Evolutionary conservation across 2,329 filamentous ascomycete genomes (phyloP).

Genomic region (Raffaelea albimanens): DNA sequence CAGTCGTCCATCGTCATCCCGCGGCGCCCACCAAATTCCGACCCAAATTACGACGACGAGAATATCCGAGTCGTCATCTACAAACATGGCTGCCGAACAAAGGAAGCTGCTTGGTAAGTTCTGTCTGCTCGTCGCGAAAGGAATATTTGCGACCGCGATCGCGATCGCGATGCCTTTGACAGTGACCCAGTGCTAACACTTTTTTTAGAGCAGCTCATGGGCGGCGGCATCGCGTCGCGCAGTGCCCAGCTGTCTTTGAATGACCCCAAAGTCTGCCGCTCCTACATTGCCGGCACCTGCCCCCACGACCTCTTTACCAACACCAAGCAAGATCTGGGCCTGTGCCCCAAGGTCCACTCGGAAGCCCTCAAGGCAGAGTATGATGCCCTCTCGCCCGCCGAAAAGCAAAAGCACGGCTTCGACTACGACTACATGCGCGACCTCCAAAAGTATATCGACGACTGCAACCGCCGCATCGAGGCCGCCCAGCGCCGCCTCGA

Average conservation of each 20-base stretch:
- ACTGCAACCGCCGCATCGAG: conserved; percentile 92
- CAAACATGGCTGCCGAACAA: conserved; percentile 84
- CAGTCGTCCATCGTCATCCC: no score
- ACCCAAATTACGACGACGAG: no score
- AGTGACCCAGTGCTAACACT: conserved; percentile 1
- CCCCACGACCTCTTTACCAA: conserved; percentile 99
- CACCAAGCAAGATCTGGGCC: conserved; percentile 93
- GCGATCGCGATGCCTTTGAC: background rate
- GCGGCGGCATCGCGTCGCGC: conserved; percentile 62
- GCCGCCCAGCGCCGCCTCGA: conserved; percentile 80
- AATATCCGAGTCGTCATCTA: background rate
- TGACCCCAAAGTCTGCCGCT: conserved; percentile 89
- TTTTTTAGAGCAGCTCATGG: conserved; percentile 80
- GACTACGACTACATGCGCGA: conserved; percentile 96
- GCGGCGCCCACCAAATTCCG: no score
- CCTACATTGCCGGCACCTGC: conserved; percentile 86
- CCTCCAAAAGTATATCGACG: conserved; percentile 92
- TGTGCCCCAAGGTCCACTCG: conserved; percentile 79
- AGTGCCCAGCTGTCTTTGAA: conserved; percentile 77
- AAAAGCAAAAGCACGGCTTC: conserved; percentile 75
- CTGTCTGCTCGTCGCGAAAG: background rate
- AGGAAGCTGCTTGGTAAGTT: conserved; percentile 79
- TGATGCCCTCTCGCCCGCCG: conserved; percentile 59
- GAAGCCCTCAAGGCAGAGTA: conserved; percentile 87
- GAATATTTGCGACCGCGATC: background rate